These are phyloP conservation scores for Lipomyces oligophaga DNA, from an alignment of 805 yeast genomes.

Conservation along the genomic window DNA sequence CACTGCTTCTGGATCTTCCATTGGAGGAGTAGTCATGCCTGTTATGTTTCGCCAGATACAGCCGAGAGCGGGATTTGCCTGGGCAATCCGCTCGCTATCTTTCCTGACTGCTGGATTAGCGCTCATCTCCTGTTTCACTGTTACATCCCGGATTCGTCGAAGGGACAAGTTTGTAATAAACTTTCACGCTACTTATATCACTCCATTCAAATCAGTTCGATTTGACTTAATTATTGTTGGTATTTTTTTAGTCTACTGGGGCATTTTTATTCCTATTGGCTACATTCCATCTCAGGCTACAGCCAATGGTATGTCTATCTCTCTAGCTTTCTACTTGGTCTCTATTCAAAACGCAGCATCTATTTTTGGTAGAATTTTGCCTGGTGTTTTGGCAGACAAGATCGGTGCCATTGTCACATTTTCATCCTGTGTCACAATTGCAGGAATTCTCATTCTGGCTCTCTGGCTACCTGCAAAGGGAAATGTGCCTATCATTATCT, in stretches of 20 bases:
- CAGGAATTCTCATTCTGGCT: slow-evolving; percentile 47
- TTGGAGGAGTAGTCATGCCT: slow-evolving; percentile 51
- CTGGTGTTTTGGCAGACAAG: slow-evolving; percentile 51
- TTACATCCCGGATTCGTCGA: slow-evolving; percentile 32
- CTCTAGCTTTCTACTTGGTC: slow-evolving; percentile 2
- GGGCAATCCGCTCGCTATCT: slow-evolving; percentile 52
- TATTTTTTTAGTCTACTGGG: slow-evolving; percentile 31
- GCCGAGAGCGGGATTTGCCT: slow-evolving; percentile 46
- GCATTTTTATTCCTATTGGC: slow-evolving; percentile 36
- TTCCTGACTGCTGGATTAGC: slow-evolving; percentile 41
- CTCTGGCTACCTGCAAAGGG: slow-evolving; percentile 59
- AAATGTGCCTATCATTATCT: slow-evolving; percentile 34
- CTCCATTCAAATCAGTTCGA: slow-evolving; percentile 31
- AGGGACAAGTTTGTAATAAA: background rate
- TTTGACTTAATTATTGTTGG: slow-evolving; percentile 32
- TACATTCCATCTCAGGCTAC: slow-evolving; percentile 35
- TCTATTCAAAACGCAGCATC: slow-evolving; percentile 5
- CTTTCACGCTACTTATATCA: slow-evolving; percentile 6
- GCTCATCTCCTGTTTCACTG: slow-evolving; percentile 26
- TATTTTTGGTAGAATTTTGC: slow-evolving; percentile 50
- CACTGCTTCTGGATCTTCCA: slow-evolving; percentile 49
- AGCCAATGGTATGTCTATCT: slow-evolving; percentile 23
- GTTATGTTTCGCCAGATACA: slow-evolving; percentile 44
- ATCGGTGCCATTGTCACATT: slow-evolving; percentile 52
- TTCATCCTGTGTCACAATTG: slow-evolving; percentile 47